Evolutionary conservation across 1,139 yeast species (phyloP).

Genomic region (Entelexis sorbosivorans): DNA sequence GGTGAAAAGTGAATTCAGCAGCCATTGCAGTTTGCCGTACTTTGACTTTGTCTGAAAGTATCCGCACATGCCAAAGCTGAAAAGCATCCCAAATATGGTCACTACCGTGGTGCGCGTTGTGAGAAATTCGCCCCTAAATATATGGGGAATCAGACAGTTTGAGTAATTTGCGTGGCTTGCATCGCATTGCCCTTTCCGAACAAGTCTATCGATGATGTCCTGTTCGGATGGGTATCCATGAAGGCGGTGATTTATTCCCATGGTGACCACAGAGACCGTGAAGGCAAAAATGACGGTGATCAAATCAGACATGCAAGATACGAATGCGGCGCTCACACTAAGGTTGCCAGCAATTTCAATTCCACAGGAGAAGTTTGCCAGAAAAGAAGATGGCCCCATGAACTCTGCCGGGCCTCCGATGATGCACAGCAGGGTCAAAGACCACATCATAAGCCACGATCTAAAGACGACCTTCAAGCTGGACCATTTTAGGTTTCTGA

Average conservation of each 20-base stretch:
- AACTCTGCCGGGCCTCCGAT: conserved; percentile 22
- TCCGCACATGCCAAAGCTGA: conserved; percentile 16
- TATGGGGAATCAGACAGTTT: conserved; percentile 21
- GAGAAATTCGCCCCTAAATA: conserved; percentile 26
- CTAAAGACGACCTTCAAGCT: conserved; percentile 25
- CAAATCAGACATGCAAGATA: conserved; percentile 22
- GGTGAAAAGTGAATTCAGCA: conserved; percentile 20
- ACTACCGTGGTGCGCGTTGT: conserved; percentile 24
- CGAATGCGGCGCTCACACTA: conserved; percentile 23
- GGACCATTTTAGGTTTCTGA: conserved; percentile 26
- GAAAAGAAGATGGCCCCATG: conserved; percentile 27
- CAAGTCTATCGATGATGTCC: conserved; percentile 17
- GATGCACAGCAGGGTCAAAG: conserved; percentile 22
- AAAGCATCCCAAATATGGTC: conserved; percentile 25
- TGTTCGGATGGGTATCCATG: conserved; percentile 25
- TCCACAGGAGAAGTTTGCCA: conserved; percentile 25
- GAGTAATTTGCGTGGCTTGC: conserved; percentile 14
- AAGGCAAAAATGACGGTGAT: conserved; percentile 23
- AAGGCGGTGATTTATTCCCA: conserved; percentile 25
- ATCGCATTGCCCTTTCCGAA: conserved; percentile 24
- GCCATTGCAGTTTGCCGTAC: conserved; percentile 19
- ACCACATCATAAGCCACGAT: conserved; percentile 27
- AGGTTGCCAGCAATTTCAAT: conserved; percentile 27
- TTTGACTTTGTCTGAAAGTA: conserved; percentile 8
- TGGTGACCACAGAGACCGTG: conserved; percentile 22